These are phyloP conservation scores for Penicillium crystallinum DNA, from an alignment of 495 filamentous ascomycete genomes.

Conservation along the genomic window DNA sequence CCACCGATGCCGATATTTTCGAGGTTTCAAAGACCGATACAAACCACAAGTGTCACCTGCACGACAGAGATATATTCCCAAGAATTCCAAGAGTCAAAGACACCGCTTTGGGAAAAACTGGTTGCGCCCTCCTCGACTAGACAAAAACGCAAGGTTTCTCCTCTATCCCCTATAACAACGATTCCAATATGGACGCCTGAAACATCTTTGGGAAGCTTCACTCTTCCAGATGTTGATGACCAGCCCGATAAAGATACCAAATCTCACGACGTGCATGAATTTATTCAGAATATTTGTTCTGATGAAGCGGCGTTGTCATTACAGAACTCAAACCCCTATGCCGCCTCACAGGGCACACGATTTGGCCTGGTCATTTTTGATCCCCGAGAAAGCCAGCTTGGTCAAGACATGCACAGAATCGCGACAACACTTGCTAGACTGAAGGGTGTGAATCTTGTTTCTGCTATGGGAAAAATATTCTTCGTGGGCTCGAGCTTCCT, in stretches of 20 bases:
- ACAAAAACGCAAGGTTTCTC: not conserved
- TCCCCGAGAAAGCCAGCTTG: constrained; percentile 12
- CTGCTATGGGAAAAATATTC: constrained; percentile 28
- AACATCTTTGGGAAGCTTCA: constrained; percentile 7
- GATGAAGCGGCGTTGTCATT: not conserved
- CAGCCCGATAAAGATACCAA: not conserved
- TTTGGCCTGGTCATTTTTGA: constrained; percentile 24
- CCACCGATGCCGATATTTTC: not conserved
- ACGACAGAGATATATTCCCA: not conserved
- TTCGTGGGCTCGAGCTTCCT: constrained; percentile 29
- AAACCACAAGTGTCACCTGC: not conserved
- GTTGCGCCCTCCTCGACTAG: not conserved
- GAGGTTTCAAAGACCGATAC: not conserved
- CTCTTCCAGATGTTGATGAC: not conserved
- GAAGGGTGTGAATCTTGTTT: not conserved
- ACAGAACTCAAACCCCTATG: constrained; percentile 21
- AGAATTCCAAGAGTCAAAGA: not conserved
- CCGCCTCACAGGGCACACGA: constrained; percentile 7
- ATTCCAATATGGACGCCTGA: constrained; percentile 19
- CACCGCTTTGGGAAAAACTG: not conserved
- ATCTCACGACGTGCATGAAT: constrained; percentile 5
- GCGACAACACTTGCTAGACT: constrained; percentile 12
- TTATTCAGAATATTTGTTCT: constrained; percentile 15
- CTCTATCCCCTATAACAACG: constrained; percentile 21
- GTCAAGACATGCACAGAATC: constrained; percentile 21